Evolutionary conservation across 257 asterid species (phyloP).

Genomic region (Asclepias syriaca): DNA sequence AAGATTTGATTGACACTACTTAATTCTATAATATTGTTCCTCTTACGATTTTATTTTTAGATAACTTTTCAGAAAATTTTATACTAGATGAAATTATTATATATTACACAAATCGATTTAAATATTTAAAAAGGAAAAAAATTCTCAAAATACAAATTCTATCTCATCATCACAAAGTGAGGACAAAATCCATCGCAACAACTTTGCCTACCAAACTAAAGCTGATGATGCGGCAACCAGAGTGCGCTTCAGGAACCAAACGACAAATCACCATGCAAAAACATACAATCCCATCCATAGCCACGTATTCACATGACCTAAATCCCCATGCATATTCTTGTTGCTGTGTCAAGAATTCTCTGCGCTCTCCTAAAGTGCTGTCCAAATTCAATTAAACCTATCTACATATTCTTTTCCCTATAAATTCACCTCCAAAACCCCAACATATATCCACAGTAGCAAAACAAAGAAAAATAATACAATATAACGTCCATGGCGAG

Average conservation of each 20-base stretch:
- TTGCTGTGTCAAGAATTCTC: background rate
- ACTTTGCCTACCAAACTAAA: background rate
- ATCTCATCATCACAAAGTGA: too few species aligned
- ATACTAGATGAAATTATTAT: too few species aligned
- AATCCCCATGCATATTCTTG: background rate
- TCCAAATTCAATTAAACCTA: background rate
- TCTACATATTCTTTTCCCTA: background rate
- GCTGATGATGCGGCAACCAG: background rate
- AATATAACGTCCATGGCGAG: background rate
- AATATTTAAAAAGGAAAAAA: too few species aligned
- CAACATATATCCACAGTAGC: background rate
- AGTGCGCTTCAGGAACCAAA: background rate
- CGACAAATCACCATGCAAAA: slow-evolving; percentile 17
- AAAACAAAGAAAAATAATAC: too few species aligned
- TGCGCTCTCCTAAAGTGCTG: background rate
- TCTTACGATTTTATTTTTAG: too few species aligned
- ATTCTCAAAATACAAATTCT: too few species aligned
- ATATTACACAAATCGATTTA: too few species aligned
- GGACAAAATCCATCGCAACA: too few species aligned
- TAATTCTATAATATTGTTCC: too few species aligned
- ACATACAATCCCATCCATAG: background rate
- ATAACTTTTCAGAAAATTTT: too few species aligned
- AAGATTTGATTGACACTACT: too few species aligned
- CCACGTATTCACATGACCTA: background rate
- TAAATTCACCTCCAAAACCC: background rate